Evolutionary conservation across 805 yeast species (phyloP), one percentile per base, ranked within the genome.

Genomic region (Candida stauntonica): DNA sequence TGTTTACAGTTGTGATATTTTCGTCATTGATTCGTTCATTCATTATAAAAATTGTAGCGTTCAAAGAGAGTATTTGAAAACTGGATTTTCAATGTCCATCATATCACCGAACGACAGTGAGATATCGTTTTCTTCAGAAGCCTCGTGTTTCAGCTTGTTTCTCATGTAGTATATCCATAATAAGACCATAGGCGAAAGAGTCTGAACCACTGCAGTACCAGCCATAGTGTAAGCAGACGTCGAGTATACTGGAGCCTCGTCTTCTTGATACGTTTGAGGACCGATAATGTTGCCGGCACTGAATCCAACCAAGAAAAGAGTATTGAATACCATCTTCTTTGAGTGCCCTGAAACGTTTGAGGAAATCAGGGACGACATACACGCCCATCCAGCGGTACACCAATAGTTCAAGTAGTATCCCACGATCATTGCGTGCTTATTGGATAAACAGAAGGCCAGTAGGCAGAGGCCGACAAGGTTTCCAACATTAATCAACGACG

Each of bases 221-320:
- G 36, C 46, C 29, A 42, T 23, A 12, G 39, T 17, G n/a, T 33
- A 33, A 8, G 30, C 41, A 3, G 41, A 36, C 15, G 75, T 71
- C 7, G 57, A 58, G 49, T 81, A 84, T 24, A 59, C 55, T 3
- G 88, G 88, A 13, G 77, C 77, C 41, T 80, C 75, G 7, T 57
- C 47, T 1, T 70, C 62, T 39, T 64, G 67, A 62, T 81, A 84
- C n/a, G 83, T 68, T 57, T 81, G 86, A 5, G 91, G 87, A 1
- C 88, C 91, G 36, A 80, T 70, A 26, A 82, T 62, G 55, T 81
- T 78, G 12, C 86, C 84, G 30, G 76, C 73, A 24, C 84, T 75
- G 54, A 79, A 83, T 5, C 77, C 81, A 41, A 81, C 68, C 57
- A 82, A 67, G 30, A 70, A 71, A 18, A 78, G 57, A 7, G 81